Evolutionary conservation across 768 basidiomycete species (phyloP).

Genomic region (Russula sp.): DNA sequence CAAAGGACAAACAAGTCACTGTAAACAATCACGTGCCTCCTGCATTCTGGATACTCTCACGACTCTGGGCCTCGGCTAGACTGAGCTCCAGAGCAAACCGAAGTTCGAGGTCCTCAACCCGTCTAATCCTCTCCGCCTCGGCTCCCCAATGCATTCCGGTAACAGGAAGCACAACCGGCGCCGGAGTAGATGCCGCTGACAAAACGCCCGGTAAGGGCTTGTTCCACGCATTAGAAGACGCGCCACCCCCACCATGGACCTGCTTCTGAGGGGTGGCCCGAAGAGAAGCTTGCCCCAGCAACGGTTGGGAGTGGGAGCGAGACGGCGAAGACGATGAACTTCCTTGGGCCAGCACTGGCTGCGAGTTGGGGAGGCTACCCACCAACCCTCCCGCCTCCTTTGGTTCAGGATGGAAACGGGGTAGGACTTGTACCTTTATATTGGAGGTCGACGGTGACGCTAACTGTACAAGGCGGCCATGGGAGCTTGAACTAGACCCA

Average conservation of each 20-base stretch:
- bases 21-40: conserved; percentile 3
- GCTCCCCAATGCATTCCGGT: conserved; percentile 1
- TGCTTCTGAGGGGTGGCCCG: conserved; percentile 13
- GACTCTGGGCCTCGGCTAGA: conserved; percentile 20
- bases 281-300: conserved; percentile 25
- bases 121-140: conserved; percentile 8
- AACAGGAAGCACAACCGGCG: background rate
- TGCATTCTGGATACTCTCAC: conserved; percentile 1
- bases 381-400: conserved; percentile 43
- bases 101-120: conserved; percentile 22
- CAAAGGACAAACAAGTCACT: background rate
- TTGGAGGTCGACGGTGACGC: conserved; percentile 36
- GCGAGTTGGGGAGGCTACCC: conserved; percentile 23
- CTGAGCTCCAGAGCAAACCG: conserved; percentile 23
- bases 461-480: conserved; percentile 19
- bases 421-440: conserved; percentile 52
- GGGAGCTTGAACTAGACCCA: conserved; percentile 22
- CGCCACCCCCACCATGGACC: conserved; percentile 21
- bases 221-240: conserved; percentile 32
- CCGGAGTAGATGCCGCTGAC: conserved; percentile 13
- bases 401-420: conserved; percentile 42
- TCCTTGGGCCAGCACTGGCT: conserved; percentile 25
- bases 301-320: background rate
- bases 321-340: conserved; percentile 18
- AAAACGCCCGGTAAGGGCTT: conserved; percentile 27